Conservation (phyloP, 2,329 filamentous ascomycete genomes). For the Albifimbria verrucaria region DNA sequence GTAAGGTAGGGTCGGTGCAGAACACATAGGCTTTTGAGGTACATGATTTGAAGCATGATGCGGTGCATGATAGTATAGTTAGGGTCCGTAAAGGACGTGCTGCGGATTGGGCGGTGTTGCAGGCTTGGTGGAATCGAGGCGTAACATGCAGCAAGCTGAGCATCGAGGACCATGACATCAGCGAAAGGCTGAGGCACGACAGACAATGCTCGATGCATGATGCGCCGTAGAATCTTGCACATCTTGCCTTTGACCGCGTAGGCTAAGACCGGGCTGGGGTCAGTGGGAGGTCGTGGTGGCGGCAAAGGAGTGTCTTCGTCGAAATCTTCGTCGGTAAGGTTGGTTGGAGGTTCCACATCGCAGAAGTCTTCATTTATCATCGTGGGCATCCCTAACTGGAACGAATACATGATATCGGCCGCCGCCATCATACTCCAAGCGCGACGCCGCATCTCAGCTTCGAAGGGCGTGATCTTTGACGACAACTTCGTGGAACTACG, state of each 20-base stretch:
- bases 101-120: slow-evolving; percentile 37
- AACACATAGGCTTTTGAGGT: slow-evolving; percentile 45
- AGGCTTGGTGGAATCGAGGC: slow-evolving; percentile 35
- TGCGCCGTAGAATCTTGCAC: slow-evolving; percentile 35
- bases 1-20: slow-evolving; percentile 47
- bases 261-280: slow-evolving; percentile 41
- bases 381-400: slow-evolving; percentile 51
- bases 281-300: slow-evolving; percentile 36
- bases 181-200: slow-evolving; percentile 33
- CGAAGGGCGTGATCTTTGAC: slow-evolving; percentile 40
- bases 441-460: slow-evolving; percentile 49
- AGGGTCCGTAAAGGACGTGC: slow-evolving; percentile 39
- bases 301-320: slow-evolving; percentile 43
- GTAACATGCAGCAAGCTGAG: slow-evolving; percentile 34
- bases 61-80: slow-evolving; percentile 45
- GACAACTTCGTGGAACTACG: slow-evolving; percentile 42
- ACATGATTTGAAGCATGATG: slow-evolving; percentile 45
- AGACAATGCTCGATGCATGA: slow-evolving; percentile 40
- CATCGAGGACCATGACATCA: slow-evolving; percentile 31
- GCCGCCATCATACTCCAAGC: slow-evolving; percentile 46
- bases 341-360: slow-evolving; percentile 43
- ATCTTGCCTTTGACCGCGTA: slow-evolving; percentile 31
- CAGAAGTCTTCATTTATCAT: slow-evolving; percentile 44
- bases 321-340: slow-evolving; percentile 49
- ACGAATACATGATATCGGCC: slow-evolving; percentile 46